Conservation (phyloP, 768 basidiomycete genomes). For the Lentinula lateritia region DNA sequence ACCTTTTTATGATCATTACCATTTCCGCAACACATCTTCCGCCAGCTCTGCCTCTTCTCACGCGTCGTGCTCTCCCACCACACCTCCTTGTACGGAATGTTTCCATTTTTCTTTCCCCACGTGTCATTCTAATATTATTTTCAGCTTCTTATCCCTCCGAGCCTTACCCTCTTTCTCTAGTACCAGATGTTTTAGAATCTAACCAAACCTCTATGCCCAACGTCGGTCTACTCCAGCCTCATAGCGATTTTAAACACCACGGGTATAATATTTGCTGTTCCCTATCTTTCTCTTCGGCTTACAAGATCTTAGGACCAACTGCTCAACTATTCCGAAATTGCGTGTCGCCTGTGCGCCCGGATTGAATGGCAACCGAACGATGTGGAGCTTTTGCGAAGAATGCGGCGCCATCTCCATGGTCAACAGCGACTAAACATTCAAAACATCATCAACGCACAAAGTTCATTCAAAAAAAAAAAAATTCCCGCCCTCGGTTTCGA, state of each 20-base stretch:
- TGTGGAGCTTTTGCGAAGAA: constrained; percentile 88
- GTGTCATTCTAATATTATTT: neutral
- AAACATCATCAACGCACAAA: neutral
- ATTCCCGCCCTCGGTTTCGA: neutral
- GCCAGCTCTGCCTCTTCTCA: constrained; percentile 62
- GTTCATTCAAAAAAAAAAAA: neutral
- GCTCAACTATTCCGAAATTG: constrained; percentile 79
- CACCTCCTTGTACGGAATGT: constrained; percentile 38
- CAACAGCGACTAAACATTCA: constrained; percentile 45
- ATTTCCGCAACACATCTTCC: constrained; percentile 45
- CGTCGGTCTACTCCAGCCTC: constrained; percentile 67
- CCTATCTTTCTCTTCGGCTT: neutral
- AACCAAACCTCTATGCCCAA: constrained; percentile 35
- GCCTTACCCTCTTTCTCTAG: constrained; percentile 52
- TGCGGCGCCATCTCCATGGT: constrained; percentile 89
- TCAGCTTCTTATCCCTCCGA: constrained; percentile 45
- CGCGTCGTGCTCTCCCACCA: constrained; percentile 41
- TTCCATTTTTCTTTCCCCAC: neutral
- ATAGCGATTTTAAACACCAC: constrained; percentile 56
- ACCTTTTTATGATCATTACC: constrained; percentile 46
- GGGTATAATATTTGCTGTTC: constrained; percentile 42
- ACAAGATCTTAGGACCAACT: constrained; percentile 42
- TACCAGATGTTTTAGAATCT: constrained; percentile 39
- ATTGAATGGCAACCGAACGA: constrained; percentile 64
- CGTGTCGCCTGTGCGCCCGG: constrained; percentile 73